These are phyloP conservation scores for Cyclocybe cylindracea DNA, from an alignment of 768 basidiomycete genomes.

Conservation along the genomic window DNA sequence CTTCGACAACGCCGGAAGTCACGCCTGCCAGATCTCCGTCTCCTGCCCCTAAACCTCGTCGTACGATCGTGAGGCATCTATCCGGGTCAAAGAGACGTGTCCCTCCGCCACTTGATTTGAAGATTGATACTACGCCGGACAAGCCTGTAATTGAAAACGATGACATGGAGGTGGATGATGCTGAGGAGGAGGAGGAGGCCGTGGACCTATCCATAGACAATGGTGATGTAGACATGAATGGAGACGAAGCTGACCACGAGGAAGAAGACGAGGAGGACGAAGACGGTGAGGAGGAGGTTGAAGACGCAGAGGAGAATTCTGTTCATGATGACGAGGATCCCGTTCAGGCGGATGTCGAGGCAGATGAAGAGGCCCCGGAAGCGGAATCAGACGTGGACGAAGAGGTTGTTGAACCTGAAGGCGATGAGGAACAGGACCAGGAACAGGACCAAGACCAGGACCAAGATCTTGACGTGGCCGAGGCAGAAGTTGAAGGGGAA, in stretches of 20 bases:
- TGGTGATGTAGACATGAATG: constrained; percentile 13
- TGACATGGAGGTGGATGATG: constrained; percentile 18
- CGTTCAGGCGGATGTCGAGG: constrained; percentile 26
- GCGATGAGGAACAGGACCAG: constrained; percentile 26
- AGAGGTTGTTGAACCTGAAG: constrained; percentile 25
- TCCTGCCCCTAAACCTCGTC: not conserved
- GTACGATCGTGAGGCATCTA: too few species aligned
- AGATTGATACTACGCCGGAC: constrained; percentile 5
- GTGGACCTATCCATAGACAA: constrained; percentile 12
- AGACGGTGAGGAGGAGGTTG: constrained; percentile 13
- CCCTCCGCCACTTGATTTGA: constrained; percentile 16
- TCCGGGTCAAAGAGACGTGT: constrained; percentile 17
- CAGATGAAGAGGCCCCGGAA: constrained; percentile 21
- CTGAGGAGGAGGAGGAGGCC: constrained; percentile 16
- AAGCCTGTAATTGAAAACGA: not conserved
- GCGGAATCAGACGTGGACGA: constrained; percentile 18
- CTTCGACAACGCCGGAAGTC: not conserved
- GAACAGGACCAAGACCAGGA: constrained; percentile 28
- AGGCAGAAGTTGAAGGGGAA: constrained; percentile 36
- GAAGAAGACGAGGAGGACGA: constrained; percentile 14
- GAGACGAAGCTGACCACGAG: constrained; percentile 14
- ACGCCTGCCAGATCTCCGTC: not conserved
- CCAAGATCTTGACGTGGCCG: constrained; percentile 17
- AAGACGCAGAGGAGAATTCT: constrained; percentile 7
- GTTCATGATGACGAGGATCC: constrained; percentile 16